Evolutionary conservation across 805 yeast genomes (phyloP), one percentile per base, ranked within the genome.

Genomic region (Starmerella etchellsii): DNA sequence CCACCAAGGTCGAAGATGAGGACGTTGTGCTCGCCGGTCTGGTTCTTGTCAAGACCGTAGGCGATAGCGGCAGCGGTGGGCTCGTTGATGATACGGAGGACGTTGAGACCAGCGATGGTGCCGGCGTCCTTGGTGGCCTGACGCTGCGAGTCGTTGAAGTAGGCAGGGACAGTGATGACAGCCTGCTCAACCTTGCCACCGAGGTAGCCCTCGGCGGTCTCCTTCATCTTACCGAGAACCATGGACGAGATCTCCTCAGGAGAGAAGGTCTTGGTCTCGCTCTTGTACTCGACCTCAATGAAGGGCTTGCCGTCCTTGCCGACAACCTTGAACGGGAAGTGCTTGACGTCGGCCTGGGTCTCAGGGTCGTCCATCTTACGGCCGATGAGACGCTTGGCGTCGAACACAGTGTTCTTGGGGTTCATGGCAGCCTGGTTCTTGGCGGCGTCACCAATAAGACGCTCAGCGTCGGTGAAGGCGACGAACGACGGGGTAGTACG

Each of bases 11-110:
- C 95, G 72, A 84, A 85, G 64, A 85, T 82, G 61, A 85, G 71
- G 50, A 85, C 88, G 67, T 84, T 83, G 66, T 79, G 78, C 70
- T 85, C 95, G 52, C 73, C 74, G 49, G 74, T 78, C 52, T 79
- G 71, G 64, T 63, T 61, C 62, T 63, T 64, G 58, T 65, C 68
- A 57, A 87, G 75, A 76, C 97, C 97, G 76, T 87, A 87, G 64
- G 97, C 96, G 71, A 87, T 84, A 57, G 96, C 96, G 60, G 96
- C 96, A 51, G 96, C 96, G 55, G 96, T 84, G 56, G 96, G 95
- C 71, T 85, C 96, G 69, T 85, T 85, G 59, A 87, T 85, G 64
- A 85, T 85, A 70, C 96, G 78, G 65, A 82, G 73, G 48, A 85
- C 95, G 66, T 85, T 85, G 63, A 85, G 73, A 60, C 96, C 96